phyloP scores from a whole-genome alignment of 352 stramenopile genomes.

The Salisapilia sapeloensis region DNA sequence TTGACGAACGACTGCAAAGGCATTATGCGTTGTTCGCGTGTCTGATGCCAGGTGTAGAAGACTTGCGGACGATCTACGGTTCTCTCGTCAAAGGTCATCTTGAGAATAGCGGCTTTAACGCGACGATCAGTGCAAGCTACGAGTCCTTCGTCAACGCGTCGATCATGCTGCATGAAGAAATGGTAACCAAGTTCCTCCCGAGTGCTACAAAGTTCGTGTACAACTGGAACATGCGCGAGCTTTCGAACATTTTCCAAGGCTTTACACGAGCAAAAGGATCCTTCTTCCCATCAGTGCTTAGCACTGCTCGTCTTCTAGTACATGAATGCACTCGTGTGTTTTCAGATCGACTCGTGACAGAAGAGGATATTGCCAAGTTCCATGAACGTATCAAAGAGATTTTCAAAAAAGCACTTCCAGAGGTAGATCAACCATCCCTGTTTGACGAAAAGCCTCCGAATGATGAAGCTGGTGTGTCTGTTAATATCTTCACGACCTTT shows the following conservation, averaged over 20 bases:
- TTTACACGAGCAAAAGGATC: conserved; percentile 85
- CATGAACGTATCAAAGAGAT: conserved; percentile 85
- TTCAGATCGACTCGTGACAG: conserved; percentile 91
- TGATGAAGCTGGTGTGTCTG: conserved; percentile 14
- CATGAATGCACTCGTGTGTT: conserved; percentile 97
- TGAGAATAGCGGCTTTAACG: conserved; percentile 59
- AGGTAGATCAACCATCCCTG: conserved; percentile 69
- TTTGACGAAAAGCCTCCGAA: conserved; percentile 46
- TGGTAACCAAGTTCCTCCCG: conserved; percentile 88
- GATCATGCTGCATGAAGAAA: conserved; percentile 85
- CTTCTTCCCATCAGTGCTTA: conserved; percentile 78
- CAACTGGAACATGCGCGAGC: conserved; percentile 96
- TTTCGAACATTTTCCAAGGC: conserved; percentile 95
- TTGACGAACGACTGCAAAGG: conserved; percentile 91
- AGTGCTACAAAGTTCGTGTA: conserved; percentile 97
- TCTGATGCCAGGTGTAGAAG: conserved; percentile 88
- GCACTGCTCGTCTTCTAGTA: conserved; percentile 87
- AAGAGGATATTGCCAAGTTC: conserved; percentile 88
- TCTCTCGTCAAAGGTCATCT: conserved; percentile 92
- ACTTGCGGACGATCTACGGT: conserved; percentile 92
- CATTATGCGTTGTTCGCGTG: conserved; percentile 93
- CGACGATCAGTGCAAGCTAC: conserved; percentile 36
- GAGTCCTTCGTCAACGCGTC: conserved; percentile 85
- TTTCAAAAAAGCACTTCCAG: conserved; percentile 83
- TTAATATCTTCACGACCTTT: conserved; percentile 94